Evolutionary conservation across 1,284 basidiomycete genomes (phyloP).

Genomic region (Microbotryomycetes sp.): DNA sequence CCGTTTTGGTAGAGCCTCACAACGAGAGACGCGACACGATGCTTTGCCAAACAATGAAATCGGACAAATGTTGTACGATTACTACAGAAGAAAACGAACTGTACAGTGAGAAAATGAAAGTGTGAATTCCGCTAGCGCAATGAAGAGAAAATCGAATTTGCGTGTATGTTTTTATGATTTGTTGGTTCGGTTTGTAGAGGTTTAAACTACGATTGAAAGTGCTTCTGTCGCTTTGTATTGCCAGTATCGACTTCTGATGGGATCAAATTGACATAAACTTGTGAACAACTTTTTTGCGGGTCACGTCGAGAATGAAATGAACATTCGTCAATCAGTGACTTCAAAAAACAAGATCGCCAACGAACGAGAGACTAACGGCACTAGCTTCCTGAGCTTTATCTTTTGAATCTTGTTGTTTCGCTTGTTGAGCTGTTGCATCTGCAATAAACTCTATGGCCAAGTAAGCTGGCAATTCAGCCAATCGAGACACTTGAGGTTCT

Average conservation of each 20-base stretch:
- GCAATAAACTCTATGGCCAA: slow-evolving; percentile 82
- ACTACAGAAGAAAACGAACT: not conserved
- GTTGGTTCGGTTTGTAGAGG: too few relatives aligned
- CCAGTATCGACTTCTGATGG: slow-evolving; percentile 29
- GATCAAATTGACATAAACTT: slow-evolving; percentile 26
- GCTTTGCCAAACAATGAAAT: too few relatives aligned
- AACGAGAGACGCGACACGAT: too few relatives aligned
- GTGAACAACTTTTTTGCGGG: slow-evolving; percentile 14
- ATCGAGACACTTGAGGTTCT: slow-evolving; percentile 43
- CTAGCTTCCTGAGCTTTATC: slow-evolving; percentile 19
- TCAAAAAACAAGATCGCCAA: not conserved
- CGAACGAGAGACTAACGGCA: slow-evolving; percentile 7
- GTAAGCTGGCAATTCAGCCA: slow-evolving; percentile 59
- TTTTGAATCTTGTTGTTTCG: not conserved
- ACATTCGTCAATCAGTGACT: not conserved
- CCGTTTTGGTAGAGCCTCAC: not conserved
- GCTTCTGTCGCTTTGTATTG: not conserved
- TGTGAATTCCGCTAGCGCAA: too few relatives aligned
- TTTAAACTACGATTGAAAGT: too few relatives aligned
- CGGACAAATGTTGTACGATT: too few relatives aligned
- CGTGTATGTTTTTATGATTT: too few relatives aligned
- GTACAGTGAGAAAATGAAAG: not conserved
- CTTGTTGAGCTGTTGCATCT: slow-evolving; percentile 60
- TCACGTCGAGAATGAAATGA: not conserved
- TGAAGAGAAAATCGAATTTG: too few relatives aligned